These are phyloP conservation scores for Euryodendron excelsum DNA, from an alignment of 148 eudicot genomes.

Conservation along the genomic window DNA sequence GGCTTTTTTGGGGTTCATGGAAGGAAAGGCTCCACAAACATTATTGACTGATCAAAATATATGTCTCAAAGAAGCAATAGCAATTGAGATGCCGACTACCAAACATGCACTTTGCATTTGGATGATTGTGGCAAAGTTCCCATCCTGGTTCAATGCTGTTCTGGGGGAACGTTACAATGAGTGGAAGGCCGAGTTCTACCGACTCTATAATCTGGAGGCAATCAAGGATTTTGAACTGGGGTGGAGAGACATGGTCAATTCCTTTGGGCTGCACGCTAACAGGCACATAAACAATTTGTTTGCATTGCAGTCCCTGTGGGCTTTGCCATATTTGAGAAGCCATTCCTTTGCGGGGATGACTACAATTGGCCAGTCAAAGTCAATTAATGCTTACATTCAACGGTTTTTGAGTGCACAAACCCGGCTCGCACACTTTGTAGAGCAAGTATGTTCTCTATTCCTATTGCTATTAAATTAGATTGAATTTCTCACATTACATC, in stretches of 20 bases:
- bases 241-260: conserved; percentile 83
- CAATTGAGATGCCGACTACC: conserved; percentile 80
- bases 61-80: conserved; percentile 91
- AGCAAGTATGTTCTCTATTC: conserved; percentile 67
- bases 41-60: conserved; percentile 84
- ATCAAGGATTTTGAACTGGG: conserved; percentile 84
- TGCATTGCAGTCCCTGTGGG: conserved; percentile 70
- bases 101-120: conserved; percentile 96
- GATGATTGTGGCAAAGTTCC: conserved; percentile 85
- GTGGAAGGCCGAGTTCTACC: conserved; percentile 92
- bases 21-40: conserved; percentile 83
- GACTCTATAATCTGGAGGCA: conserved; percentile 72
- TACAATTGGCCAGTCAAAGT: conserved; percentile 65
- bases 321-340: conserved; percentile 76
- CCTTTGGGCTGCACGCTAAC: conserved; percentile 69
- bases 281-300: conserved; percentile 77
- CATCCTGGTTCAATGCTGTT: conserved; percentile 95
- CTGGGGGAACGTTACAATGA: conserved; percentile 87
- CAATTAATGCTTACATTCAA: conserved; percentile 85
- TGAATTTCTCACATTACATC: too few species aligned
- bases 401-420: conserved; percentile 87
- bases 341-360: conserved; percentile 89
- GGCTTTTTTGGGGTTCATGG: conserved; percentile 76
- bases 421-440: conserved; percentile 81
- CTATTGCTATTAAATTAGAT: neutral